Percentiles rank a stretch among this genome's conserved stretches.
phyloP scores from a whole-genome alignment of 176 grass and related monocot genomes.

The Puya raimondii region DNA sequence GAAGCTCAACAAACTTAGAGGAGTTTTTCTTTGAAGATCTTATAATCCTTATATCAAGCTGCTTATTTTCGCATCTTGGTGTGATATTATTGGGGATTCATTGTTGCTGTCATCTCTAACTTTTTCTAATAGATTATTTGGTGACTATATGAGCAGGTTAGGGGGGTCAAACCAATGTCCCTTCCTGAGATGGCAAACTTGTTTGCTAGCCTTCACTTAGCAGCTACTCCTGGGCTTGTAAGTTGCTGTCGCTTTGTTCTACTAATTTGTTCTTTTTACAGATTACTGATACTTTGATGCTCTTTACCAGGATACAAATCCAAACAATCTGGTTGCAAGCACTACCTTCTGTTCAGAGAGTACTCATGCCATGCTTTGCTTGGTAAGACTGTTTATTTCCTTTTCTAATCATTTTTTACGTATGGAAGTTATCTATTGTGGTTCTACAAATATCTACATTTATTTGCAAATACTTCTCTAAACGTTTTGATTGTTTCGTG shows the following conservation, averaged over 20 bases:
- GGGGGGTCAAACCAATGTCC: constrained; percentile 78
- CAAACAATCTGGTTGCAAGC: constrained; percentile 88
- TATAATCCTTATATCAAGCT: too few species aligned
- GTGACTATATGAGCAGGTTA: constrained; percentile 47
- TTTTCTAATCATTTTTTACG: not conserved
- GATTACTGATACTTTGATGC: constrained; percentile 24
- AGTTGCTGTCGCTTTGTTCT: constrained; percentile 21
- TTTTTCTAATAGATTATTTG: constrained; percentile 13
- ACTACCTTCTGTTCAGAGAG: constrained; percentile 86
- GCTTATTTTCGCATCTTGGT: not conserved
- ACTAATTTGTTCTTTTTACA: not conserved
- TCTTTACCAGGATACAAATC: constrained; percentile 69
- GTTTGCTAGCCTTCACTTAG: constrained; percentile 74
- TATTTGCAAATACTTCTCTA: not conserved
- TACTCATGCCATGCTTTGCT: constrained; percentile 67
- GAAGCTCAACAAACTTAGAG: too few species aligned
- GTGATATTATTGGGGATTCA: not conserved
- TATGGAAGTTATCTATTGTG: not conserved
- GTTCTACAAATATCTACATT: not conserved
- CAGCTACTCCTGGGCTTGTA: constrained; percentile 83
- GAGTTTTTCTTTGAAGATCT: too few species aligned
- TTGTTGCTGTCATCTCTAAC: not conserved
- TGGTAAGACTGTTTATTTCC: constrained; percentile 52
- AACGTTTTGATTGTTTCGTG: too few species aligned
- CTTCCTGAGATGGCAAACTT: constrained; percentile 79